Base-by-base conservation (phyloP, 2,329 filamentous ascomycete genomes). In the Phialophora expanda region DNA sequence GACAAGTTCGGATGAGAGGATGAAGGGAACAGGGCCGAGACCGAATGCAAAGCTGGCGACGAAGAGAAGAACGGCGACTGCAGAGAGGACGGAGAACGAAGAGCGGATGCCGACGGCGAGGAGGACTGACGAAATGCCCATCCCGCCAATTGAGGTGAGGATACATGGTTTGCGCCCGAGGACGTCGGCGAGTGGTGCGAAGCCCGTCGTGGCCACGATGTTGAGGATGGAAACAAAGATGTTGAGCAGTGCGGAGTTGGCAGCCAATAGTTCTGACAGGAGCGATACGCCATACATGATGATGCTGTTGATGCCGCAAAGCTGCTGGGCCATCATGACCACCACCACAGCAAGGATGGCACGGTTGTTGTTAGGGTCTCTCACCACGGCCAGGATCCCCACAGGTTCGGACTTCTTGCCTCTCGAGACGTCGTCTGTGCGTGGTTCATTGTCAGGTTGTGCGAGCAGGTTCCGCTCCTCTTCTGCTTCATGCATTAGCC, bases 261-360 rank as follows among this genome's bases (percentile, higher is more conserved):
- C 87, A 3, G 92, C 90, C 0, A 99, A 85, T 1, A 98, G 85
- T 69, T 88, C 88, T 34, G 90, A 87, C 14, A 99, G 85, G 0
- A 99, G 87, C 0, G 91, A 93, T 5, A 98, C 95, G 1, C 93
- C 96, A 78, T 99, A 99, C 93, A 99, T 97, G 79, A 99, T 98
- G 80, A 98, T 94, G 55, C 92, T 94, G 65, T 91, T 94, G 44
- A 97, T 70, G 53, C 92, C 94, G 64, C 91, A 94, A 32, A 97
- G 84, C 77, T 99, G 95, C 76, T 98, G 95, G 0, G 91, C 90
- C 66, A 93, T 84, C 93, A 98, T 97, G 72, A 97, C 89, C 1
- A 92, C 92, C 12, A 97, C 85, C 4, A 79, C 91, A 4, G 93
- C 92, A 66, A 95, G 84, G 61, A 96, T 89, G 60, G 90, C 90